Conservation (phyloP, 2,329 filamentous ascomycete species). For the Pseudonectria foliicola region DNA sequence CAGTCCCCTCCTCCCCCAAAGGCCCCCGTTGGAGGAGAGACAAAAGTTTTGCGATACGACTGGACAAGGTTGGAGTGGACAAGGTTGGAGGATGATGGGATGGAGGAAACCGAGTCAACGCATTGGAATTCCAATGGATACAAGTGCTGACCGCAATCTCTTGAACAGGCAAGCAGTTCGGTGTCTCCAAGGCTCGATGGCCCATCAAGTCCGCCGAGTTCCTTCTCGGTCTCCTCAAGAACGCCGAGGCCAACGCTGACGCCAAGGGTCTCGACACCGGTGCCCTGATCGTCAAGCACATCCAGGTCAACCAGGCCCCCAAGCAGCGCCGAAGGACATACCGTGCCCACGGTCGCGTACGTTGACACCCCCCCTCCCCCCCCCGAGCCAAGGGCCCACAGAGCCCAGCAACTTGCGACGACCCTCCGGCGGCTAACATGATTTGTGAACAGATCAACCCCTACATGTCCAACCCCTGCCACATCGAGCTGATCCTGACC, state of each 20-base stretch:
- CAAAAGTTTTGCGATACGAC: too few relatives aligned
- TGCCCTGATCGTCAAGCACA: slow-evolving; percentile 99
- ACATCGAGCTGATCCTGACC: slow-evolving; percentile 99
- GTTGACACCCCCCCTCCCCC: slow-evolving; percentile 34
- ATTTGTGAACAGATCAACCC: slow-evolving; percentile 99
- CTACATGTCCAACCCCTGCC: slow-evolving; percentile 99
- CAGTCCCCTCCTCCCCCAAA: slow-evolving; percentile 5
- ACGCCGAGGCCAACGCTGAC: slow-evolving; percentile 94
- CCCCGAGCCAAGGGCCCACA: too few relatives aligned
- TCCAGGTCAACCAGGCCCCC: slow-evolving; percentile 99
- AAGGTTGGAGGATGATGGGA: not conserved
- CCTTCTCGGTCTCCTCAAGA: slow-evolving; percentile 93
- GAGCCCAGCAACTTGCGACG: too few relatives aligned
- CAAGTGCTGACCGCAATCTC: slow-evolving; percentile 20
- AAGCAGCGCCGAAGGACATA: slow-evolving; percentile 99
- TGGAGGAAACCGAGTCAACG: not conserved
- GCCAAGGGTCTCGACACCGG: slow-evolving; percentile 95
- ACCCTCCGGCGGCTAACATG: too few relatives aligned
- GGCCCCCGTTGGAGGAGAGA: slow-evolving; percentile 4
- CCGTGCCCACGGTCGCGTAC: slow-evolving; percentile 99
- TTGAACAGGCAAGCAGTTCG: slow-evolving; percentile 87
- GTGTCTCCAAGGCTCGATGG: slow-evolving; percentile 97
- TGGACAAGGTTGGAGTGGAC: not conserved
- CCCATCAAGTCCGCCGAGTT: slow-evolving; percentile 99
- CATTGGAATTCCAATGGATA: slow-evolving; percentile 2